These are phyloP conservation scores for Fusarium heterosporum DNA, from an alignment of 2,329 filamentous ascomycete species.

Conservation along the genomic window DNA sequence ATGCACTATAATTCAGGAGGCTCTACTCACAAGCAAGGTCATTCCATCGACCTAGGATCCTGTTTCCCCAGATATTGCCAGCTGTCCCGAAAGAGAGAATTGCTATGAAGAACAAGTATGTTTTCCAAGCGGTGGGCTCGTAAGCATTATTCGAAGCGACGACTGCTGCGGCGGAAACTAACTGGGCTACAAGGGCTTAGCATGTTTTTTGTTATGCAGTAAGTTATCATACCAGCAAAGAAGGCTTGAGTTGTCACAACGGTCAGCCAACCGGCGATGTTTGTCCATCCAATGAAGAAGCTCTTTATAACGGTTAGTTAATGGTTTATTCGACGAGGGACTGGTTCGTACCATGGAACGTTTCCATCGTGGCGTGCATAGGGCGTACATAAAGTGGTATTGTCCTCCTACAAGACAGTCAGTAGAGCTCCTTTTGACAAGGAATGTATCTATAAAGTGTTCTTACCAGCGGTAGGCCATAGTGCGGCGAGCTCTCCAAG, in stretches of 20 bases:
- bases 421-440: rapidly evolving
- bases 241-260: constrained; percentile 58
- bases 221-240: constrained; percentile 52
- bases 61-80: constrained; percentile 54
- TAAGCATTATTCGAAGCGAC: constrained; percentile 55
- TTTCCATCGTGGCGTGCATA: constrained; percentile 53
- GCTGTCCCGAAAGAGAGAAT: constrained; percentile 33
- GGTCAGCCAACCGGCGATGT: constrained; percentile 59
- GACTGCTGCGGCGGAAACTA: constrained; percentile 57
- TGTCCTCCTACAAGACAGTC: constrained; percentile 47
- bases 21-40: constrained; percentile 51
- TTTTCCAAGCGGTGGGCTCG: constrained; percentile 53
- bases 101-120: constrained; percentile 57
- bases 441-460: neutral
- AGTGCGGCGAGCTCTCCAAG: constrained; percentile 58
- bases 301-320: constrained; percentile 46
- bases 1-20: rapidly evolving
- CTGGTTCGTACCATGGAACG: constrained; percentile 44
- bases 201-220: rapidly evolving
- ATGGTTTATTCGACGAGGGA: rapidly evolving
- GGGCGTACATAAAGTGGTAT: constrained; percentile 59
- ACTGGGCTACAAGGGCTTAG: constrained; percentile 51
- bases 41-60: constrained; percentile 56
- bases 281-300: constrained; percentile 58
- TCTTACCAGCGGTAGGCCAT: constrained; percentile 57